phyloP scores from a whole-genome alignment of 352 stramenopile species.

The Thalassiosira ordinaria region DNA sequence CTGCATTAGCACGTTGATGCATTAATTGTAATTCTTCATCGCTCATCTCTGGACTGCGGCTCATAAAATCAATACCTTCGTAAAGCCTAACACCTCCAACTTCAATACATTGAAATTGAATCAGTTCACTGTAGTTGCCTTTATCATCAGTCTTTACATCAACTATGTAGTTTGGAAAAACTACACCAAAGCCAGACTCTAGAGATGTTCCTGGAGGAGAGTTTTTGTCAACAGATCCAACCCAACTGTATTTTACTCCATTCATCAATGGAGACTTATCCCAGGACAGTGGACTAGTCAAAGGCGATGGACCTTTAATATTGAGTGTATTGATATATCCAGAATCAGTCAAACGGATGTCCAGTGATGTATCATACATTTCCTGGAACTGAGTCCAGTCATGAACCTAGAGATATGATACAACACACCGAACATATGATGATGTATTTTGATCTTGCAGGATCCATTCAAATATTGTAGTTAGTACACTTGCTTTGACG shows the following conservation, averaged over 20 bases:
- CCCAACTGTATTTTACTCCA: constrained; percentile 86
- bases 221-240: constrained; percentile 80
- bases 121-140: constrained; percentile 85
- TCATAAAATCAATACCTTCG: constrained; percentile 88
- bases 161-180: constrained; percentile 88
- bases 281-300: constrained; percentile 77
- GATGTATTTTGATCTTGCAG: too few relatives aligned
- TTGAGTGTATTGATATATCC: constrained; percentile 86
- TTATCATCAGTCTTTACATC: constrained; percentile 84
- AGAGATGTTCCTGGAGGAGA: constrained; percentile 79
- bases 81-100: constrained; percentile 84
- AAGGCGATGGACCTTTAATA: constrained; percentile 80
- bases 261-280: constrained; percentile 86
- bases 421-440: too few relatives aligned
- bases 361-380: constrained; percentile 86
- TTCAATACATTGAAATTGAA: constrained; percentile 87
- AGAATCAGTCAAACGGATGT: constrained; percentile 76
- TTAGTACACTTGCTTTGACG: too few relatives aligned
- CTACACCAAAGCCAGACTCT: constrained; percentile 85
- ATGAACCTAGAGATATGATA: too few relatives aligned
- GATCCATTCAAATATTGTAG: too few relatives aligned
- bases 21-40: constrained; percentile 77
- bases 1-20: constrained; percentile 76
- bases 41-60: constrained; percentile 75
- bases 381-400: constrained; percentile 88